Percentiles rank a stretch among this genome's conserved stretches.
Conservation (phyloP, 2,329 filamentous ascomycete species). For the Xylaria sp. region DNA sequence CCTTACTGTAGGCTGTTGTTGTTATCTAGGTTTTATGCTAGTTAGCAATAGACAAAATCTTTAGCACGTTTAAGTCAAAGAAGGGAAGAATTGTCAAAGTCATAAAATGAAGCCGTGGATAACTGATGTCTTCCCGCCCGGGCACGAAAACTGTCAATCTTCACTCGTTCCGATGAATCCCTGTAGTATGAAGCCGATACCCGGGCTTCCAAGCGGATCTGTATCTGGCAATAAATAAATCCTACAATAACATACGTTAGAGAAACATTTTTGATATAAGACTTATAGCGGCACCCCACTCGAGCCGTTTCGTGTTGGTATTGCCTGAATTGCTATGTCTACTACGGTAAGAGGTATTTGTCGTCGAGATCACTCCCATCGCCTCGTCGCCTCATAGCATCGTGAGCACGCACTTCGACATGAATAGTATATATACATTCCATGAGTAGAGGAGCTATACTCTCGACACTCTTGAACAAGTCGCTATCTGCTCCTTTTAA, state of each 20-base stretch:
- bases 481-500: constrained; percentile 11
- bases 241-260: background rate
- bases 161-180: background rate
- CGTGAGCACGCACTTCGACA: background rate
- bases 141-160: background rate
- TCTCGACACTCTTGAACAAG: constrained; percentile 5
- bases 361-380: background rate
- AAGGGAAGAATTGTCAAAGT: background rate
- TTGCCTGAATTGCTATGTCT: background rate
- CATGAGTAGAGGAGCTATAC: background rate
- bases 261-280: background rate
- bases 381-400: background rate
- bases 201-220: background rate
- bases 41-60: background rate
- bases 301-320: background rate
- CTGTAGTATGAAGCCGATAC: background rate
- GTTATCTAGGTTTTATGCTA: background rate
- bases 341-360: background rate
- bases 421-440: constrained; percentile 6
- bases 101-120: background rate
- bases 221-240: background rate
- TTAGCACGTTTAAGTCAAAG: background rate
- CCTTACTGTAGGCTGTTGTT: background rate
- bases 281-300: background rate
- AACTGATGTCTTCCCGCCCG: background rate